Evolutionary conservation across 2,329 filamentous ascomycete genomes (phyloP).

Genomic region (Akanthomyces muscarius): DNA sequence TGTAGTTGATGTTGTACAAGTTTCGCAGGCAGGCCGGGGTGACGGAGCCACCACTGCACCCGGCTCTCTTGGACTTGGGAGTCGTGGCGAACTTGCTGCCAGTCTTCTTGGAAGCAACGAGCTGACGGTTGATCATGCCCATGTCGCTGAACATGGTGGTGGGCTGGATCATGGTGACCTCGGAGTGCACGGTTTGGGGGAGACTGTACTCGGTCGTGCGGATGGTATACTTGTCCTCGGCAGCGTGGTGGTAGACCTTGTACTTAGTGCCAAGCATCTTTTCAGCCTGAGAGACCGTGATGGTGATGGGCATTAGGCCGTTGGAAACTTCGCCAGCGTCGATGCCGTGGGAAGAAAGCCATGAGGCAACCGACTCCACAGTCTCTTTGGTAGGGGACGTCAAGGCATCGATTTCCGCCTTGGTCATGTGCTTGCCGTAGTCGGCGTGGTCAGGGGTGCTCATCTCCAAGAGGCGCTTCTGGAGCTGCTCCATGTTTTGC

Average conservation of each 20-base stretch:
- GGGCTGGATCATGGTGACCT: constrained; percentile 17
- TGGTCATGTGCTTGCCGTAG: constrained; percentile 18
- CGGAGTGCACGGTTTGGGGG: constrained; percentile 5
- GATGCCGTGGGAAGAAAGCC: constrained; percentile 17
- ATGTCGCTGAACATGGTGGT: constrained; percentile 18
- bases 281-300: constrained; percentile 13
- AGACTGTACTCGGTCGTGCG: constrained; percentile 17
- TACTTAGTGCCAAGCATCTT: constrained; percentile 16
- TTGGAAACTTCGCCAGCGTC: constrained; percentile 9
- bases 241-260: constrained; percentile 11
- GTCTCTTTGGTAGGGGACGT: constrained; percentile 14
- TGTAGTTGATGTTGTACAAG: constrained; percentile 16
- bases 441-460: constrained; percentile 13
- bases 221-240: constrained; percentile 9
- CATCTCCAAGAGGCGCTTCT: constrained; percentile 11
- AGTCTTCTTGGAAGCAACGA: background rate
- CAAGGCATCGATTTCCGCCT: constrained; percentile 16
- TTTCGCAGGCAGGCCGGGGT: background rate
- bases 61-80: background rate
- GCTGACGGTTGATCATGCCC: constrained; percentile 1
- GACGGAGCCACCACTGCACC: background rate
- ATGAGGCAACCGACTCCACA: constrained; percentile 1
- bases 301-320: constrained; percentile 7
- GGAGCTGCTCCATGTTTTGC: constrained; percentile 16
- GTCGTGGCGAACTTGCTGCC: background rate